Base-by-base conservation (phyloP, 1,284 basidiomycete genomes). In the Boletus semigastroideus region DNA sequence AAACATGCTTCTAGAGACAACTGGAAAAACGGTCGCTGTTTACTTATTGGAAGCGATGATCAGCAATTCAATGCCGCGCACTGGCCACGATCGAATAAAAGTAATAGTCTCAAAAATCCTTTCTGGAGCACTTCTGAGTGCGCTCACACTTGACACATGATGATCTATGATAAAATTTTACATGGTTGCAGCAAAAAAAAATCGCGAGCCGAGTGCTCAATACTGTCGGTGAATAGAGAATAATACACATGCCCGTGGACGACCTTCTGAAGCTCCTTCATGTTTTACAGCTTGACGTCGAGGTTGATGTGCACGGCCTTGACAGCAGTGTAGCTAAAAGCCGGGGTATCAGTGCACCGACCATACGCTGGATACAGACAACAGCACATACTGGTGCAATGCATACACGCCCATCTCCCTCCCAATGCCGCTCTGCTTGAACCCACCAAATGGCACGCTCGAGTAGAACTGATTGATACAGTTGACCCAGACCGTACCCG, bases 391-490 rank as follows among this genome's bases (percentile, higher is more conserved):
- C 83, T 82, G 80, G 48, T 67, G 67, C 48, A 94, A 66, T 1
- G 90, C 92, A 68, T 92, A 90, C 65, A 92, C 83, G 44, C 92
- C 93, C 38, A 91, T 73, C 74, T 95, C 93, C 49, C 92, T 82
- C 10, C 93, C 93, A 42, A 93, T 84, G 51, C 91, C 91, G 12
- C 79, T 83, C 65, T 88, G 83, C 80, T 95, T 96, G 82, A 80
- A 95, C 30, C 93, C 94, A 56, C 94, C 92, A 70, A 95, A 95
- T 1, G 92, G 89, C 36, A 90, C 75, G 49, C 79, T 76, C 8
- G 82, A 68, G 64, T 87, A 72, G 17, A 90, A 69, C 63, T 78
- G 73, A 72, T 90, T 91, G 61, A 79, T 78, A 57, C 83, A 89
- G 77, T 95, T 94, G 61, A 91, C 71, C 84, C 86, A 92, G 2